Conservation (phyloP, 108 stramenopile genomes). For the Ochromonas danica region DNA sequence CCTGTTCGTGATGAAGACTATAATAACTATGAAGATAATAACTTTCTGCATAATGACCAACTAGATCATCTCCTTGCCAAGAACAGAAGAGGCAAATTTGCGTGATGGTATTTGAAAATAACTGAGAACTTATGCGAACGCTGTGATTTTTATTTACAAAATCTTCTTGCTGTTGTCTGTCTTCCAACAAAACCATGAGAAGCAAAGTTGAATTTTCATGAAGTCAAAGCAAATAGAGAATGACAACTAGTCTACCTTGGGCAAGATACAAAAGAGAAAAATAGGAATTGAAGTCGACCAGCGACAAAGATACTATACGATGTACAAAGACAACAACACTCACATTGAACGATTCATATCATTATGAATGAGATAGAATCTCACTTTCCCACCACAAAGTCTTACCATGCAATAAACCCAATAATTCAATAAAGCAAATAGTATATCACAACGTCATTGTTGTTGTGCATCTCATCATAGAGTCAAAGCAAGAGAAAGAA, state of each 20-base stretch:
- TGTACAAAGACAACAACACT: too few relatives aligned
- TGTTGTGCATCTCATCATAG: background rate
- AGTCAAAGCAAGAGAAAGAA: background rate
- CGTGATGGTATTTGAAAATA: background rate
- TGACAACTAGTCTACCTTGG: too few relatives aligned
- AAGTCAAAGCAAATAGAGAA: too few relatives aligned
- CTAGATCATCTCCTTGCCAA: background rate
- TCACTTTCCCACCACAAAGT: background rate
- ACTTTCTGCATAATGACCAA: background rate
- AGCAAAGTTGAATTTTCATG: too few relatives aligned
- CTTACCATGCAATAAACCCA: too few relatives aligned
- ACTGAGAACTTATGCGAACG: too few relatives aligned
- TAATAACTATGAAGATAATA: too few relatives aligned
- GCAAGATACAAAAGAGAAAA: too few relatives aligned
- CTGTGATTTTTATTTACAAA: background rate
- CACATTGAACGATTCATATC: too few relatives aligned
- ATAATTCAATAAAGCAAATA: background rate
- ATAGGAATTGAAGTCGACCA: too few relatives aligned
- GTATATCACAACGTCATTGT: background rate
- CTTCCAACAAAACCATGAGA: too few relatives aligned
- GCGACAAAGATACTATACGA: too few relatives aligned
- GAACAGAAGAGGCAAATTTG: background rate
- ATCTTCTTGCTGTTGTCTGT: background rate
- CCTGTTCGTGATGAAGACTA: conserved; percentile 5
- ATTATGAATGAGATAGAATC: background rate